phyloP scores from a whole-genome alignment of 2,329 filamentous ascomycete genomes.

The Huntiella moniliformis region DNA sequence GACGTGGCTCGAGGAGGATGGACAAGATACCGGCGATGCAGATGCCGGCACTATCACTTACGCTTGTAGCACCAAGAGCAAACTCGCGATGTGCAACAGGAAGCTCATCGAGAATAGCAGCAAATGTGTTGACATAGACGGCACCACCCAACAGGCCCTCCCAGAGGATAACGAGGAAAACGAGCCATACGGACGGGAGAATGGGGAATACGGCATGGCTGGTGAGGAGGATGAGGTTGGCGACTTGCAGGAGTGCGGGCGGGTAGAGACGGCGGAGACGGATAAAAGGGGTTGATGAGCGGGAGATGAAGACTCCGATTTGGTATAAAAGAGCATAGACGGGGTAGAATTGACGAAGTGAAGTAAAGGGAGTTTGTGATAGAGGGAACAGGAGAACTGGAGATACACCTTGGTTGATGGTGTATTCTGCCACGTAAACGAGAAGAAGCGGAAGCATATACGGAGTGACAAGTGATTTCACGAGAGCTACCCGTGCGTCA shows the following conservation, averaged over 20 bases:
- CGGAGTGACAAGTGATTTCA: conserved; percentile 50
- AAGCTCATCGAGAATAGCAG: conserved; percentile 75
- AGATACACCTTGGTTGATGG: conserved; percentile 86
- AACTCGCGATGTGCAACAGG: conserved; percentile 69
- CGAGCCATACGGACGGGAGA: conserved; percentile 67
- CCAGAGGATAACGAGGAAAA: conserved; percentile 80
- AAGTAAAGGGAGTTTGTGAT: conserved; percentile 51
- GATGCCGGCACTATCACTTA: conserved; percentile 82
- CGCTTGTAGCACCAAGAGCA: conserved; percentile 71
- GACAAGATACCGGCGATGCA: conserved; percentile 72
- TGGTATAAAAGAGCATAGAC: conserved; percentile 93
- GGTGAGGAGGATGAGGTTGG: conserved; percentile 56
- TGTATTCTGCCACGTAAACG: conserved; percentile 87
- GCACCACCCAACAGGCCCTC: conserved; percentile 78
- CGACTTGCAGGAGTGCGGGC: conserved; percentile 63
- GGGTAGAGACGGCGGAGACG: conserved; percentile 65
- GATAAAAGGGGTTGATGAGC: conserved; percentile 75
- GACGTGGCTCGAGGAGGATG: conserved; percentile 60
- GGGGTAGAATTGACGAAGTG: conserved; percentile 79
- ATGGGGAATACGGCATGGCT: conserved; percentile 64
- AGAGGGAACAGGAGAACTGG: conserved; percentile 82
- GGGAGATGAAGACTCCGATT: conserved; percentile 82
- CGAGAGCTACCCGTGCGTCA: conserved; percentile 19
- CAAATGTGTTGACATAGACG: conserved; percentile 93
- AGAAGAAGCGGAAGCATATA: conserved; percentile 82